Base-by-base conservation (phyloP, 345 rosid species). In the Punica granatum region DNA sequence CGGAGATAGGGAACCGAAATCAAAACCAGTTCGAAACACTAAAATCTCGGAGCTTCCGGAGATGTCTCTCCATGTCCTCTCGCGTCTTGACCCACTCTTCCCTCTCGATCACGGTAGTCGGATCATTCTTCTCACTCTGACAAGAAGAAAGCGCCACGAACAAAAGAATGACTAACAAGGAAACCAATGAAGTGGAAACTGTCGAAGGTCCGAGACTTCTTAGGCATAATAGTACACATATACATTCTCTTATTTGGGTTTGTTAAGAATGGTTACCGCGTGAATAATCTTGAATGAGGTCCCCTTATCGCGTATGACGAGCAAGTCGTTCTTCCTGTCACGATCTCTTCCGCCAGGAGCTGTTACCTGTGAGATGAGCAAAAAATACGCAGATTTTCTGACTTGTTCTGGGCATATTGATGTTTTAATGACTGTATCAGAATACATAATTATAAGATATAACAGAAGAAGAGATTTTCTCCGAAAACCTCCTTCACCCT, bases 31-130 rank as follows among this genome's bases (percentile, higher is more conserved):
- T 93, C 2, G 96, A 93, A 74, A 83, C 62, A 64, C 72, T 81
- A 73, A 87, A 90, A 84, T 93, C 97, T 25, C 97, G 75, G 56
- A 90, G 82, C 81, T 93, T 93, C 25, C 92, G 82, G 36, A 90
- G 96, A 82, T 90, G 94, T 79, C 74, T 90, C 83, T 93, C 97
- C 96, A 93, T 88, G 62, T 93, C 96, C 81, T 76, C 72, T 65
- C 92, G 81, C 16, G 80, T 74, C 79, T 82, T 83, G 44, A 61
- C 81, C 97, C 98, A 93, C 76, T 93, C 98, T 83, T 88, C 88
- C 78, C 79, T 86, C 75, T 87, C 88, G 73, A 93, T 86, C 23
- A 90, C 91, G 1, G 92, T 81, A 46, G 90, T 81, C 1, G 98
- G 88, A 70, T 90, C 89, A 25, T 82, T 90, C 81, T 70, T 86